Evolutionary conservation across 2,329 filamentous ascomycete genomes (phyloP).

Genomic region (Emergomyces africanus): DNA sequence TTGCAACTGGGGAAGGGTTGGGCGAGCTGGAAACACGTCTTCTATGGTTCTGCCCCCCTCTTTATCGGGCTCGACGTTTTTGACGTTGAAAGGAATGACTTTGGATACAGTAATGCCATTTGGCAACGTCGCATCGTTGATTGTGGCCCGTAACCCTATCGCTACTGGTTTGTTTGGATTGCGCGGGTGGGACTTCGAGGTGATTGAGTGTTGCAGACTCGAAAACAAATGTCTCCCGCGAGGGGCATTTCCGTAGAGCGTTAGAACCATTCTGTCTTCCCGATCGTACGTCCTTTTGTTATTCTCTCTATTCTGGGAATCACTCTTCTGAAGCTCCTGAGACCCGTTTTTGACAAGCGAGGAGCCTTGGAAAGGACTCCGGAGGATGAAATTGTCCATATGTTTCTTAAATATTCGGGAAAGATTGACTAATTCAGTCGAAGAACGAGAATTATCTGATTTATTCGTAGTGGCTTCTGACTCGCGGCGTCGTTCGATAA

Average conservation of each 20-base stretch:
- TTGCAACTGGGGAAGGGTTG: constrained; percentile 27
- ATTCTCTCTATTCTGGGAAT: constrained; percentile 22
- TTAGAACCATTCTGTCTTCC: constrained; percentile 52
- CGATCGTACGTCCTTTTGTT: constrained; percentile 17
- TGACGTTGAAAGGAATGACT: constrained; percentile 41
- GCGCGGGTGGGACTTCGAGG: constrained; percentile 24
- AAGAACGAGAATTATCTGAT: constrained; percentile 15
- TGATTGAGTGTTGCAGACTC: constrained; percentile 50
- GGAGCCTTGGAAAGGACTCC: constrained; percentile 41
- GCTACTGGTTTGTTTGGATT: constrained; percentile 24
- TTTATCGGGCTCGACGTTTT: constrained; percentile 16
- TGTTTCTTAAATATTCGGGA: constrained; percentile 49
- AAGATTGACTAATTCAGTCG: constrained; percentile 27
- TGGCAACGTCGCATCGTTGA: constrained; percentile 57
- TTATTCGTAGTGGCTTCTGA: constrained; percentile 14
- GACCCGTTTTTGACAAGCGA: background rate
- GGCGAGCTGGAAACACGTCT: constrained; percentile 31
- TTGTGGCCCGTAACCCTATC: constrained; percentile 24
- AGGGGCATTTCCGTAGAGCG: constrained; percentile 61
- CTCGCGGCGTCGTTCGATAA: constrained; percentile 25
- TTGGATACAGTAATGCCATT: constrained; percentile 60
- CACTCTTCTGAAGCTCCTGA: constrained; percentile 17
- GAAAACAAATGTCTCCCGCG: constrained; percentile 73
- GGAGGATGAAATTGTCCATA: constrained; percentile 49
- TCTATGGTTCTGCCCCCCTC: constrained; percentile 29